Evolutionary conservation across 805 yeast species (phyloP).

Genomic region (Gaillardinia entomophila): DNA sequence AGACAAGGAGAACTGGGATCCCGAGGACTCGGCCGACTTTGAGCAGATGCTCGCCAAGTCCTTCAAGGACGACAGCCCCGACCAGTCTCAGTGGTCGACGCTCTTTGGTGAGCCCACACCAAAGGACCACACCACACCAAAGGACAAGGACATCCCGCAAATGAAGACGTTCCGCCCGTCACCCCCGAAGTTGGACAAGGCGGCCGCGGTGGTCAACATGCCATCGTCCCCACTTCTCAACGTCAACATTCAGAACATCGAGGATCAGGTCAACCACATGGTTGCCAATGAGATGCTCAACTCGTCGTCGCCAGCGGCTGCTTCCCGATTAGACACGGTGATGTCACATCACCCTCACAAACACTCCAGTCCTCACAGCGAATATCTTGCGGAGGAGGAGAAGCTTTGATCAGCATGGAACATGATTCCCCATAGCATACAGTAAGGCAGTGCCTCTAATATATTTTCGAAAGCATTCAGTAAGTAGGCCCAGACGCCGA

Average conservation of each 20-base stretch:
- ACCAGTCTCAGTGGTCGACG: slow-evolving; percentile 29
- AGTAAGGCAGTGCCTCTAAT: no score
- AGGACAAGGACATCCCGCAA: slow-evolving; percentile 21
- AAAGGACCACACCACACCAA: slow-evolving; percentile 23
- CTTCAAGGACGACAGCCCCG: slow-evolving; percentile 16
- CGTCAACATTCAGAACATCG: slow-evolving; percentile 10
- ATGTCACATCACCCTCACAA: neutral
- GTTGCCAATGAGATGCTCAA: slow-evolving; percentile 1
- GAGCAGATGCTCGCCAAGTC: slow-evolving; percentile 21
- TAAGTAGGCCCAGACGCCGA: no score
- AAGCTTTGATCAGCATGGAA: no score
- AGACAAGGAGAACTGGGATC: slow-evolving; percentile 23
- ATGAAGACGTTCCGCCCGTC: slow-evolving; percentile 25
- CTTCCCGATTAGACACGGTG: neutral
- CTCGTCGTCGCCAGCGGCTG: neutral
- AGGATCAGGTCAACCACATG: slow-evolving; percentile 14
- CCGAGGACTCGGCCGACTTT: slow-evolving; percentile 10
- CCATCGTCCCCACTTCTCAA: slow-evolving; percentile 35
- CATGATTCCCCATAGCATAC: no score
- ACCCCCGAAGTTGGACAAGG: slow-evolving; percentile 12
- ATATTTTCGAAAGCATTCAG: no score
- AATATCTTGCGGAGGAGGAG: no score
- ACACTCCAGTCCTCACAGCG: neutral
- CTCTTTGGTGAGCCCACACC: slow-evolving; percentile 40
- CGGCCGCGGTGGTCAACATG: slow-evolving; percentile 25